These are phyloP conservation scores for Stemphylium lycopersici DNA, from an alignment of 2,329 filamentous ascomycete species.

Conservation along the genomic window DNA sequence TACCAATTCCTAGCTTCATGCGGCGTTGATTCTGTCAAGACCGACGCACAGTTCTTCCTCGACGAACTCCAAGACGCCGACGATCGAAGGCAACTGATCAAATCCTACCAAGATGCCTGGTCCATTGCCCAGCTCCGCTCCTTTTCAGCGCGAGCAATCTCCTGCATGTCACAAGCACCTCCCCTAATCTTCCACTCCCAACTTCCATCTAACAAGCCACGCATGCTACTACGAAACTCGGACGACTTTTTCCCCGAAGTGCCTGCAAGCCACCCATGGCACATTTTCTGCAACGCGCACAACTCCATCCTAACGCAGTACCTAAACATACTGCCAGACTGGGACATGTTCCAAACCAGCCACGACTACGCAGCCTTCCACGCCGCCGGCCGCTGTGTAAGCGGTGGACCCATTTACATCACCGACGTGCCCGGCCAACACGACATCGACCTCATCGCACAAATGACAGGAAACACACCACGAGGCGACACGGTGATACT, in stretches of 20 bases:
- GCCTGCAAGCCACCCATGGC: conserved; percentile 85
- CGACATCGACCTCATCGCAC: conserved; percentile 72
- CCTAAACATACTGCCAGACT: conserved; percentile 85
- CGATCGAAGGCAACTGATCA: conserved; percentile 73
- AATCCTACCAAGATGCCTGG: conserved; percentile 86
- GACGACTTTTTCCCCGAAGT: conserved; percentile 91
- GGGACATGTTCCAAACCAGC: conserved; percentile 75
- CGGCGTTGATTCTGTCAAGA: conserved; percentile 88
- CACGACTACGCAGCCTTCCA: conserved; percentile 81
- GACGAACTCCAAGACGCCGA: conserved; percentile 74
- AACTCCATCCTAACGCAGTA: conserved; percentile 83
- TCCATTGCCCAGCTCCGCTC: conserved; percentile 75
- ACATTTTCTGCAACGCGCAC: conserved; percentile 92
- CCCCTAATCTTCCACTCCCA: conserved; percentile 86
- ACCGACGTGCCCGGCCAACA: conserved; percentile 88
- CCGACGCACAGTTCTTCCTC: conserved; percentile 88
- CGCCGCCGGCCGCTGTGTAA: conserved; percentile 86
- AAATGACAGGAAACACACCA: conserved; percentile 79
- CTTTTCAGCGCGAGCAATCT: conserved; percentile 79
- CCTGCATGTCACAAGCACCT: conserved; percentile 93
- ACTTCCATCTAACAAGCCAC: conserved; percentile 74
- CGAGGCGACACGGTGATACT: conserved; percentile 79
- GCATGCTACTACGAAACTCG: conserved; percentile 80
- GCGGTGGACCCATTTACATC: conserved; percentile 91
- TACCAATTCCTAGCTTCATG: conserved; percentile 77